Evolutionary conservation across 768 basidiomycete genomes (phyloP).

Genomic region (Collybiopsis confluens): DNA sequence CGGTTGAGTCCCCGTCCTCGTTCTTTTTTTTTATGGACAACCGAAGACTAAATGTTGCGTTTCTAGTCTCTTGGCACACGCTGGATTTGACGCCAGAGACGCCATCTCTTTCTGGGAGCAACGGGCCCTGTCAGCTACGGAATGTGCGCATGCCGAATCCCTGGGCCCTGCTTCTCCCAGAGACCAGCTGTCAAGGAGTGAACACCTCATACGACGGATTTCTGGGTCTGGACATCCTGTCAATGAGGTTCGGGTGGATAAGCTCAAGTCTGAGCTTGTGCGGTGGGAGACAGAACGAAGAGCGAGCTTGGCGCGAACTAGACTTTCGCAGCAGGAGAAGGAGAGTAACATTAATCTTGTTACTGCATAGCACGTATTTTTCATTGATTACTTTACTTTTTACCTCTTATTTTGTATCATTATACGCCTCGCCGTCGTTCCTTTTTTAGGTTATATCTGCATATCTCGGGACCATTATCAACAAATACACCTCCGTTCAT

Average conservation of each 20-base stretch:
- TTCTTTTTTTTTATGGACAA: no score
- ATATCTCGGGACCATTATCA: background rate
- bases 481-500: background rate
- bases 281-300: conserved; percentile 63
- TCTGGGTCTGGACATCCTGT: conserved; percentile 66
- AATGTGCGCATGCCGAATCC: conserved; percentile 37
- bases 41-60: no score
- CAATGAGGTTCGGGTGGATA: conserved; percentile 55
- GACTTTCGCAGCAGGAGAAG: conserved; percentile 5
- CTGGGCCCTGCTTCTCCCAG: conserved; percentile 14
- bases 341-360: conserved; percentile 10
- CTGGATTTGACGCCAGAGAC: conserved; percentile 82
- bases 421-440: background rate
- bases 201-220: conserved; percentile 35
- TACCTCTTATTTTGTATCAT: conserved; percentile 5
- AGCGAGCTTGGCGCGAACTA: conserved; percentile 16
- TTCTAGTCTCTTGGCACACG: conserved; percentile 80
- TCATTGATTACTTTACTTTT: background rate
- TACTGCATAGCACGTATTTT: conserved; percentile 8
- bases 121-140: conserved; percentile 37
- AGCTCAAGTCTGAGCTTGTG: conserved; percentile 60
- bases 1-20: no score
- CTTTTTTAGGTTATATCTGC: background rate
- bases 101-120: conserved; percentile 84
- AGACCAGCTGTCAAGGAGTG: conserved; percentile 4